These are phyloP conservation scores for Blastomyces percursus DNA, from an alignment of 2,329 filamentous ascomycete species.

Conservation along the genomic window DNA sequence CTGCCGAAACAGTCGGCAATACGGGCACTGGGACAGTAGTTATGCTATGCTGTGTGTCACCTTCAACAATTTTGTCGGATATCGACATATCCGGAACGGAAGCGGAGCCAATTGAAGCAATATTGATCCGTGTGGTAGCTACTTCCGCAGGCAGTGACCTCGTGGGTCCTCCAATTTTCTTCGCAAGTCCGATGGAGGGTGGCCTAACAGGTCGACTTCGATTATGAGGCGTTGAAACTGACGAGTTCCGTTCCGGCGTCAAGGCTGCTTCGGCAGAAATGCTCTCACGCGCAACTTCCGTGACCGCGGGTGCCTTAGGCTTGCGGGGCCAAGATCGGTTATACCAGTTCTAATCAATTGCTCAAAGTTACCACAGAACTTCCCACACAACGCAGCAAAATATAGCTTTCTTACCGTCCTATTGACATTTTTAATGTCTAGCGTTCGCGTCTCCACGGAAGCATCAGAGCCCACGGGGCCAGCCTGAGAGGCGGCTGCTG, in stretches of 20 bases:
- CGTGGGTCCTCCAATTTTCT: constrained; percentile 30
- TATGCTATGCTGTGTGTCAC: constrained; percentile 11
- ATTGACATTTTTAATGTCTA: constrained; percentile 16
- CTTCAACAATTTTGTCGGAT: constrained; percentile 9
- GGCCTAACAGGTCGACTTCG: constrained; percentile 31
- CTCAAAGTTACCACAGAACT: not conserved
- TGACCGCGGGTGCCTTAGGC: constrained; percentile 38
- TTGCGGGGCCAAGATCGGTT: constrained; percentile 36
- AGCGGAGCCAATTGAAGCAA: constrained; percentile 32
- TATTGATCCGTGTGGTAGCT: constrained; percentile 36
- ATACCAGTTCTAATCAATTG: constrained; percentile 32
- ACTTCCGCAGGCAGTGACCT: constrained; percentile 37
- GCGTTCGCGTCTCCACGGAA: constrained; percentile 9
- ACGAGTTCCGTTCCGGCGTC: constrained; percentile 26
- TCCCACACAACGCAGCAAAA: not conserved
- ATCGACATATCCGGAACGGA: constrained; percentile 22
- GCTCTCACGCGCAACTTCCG: constrained; percentile 41
- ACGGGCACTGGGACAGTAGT: not conserved
- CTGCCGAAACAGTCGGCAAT: not conserved
- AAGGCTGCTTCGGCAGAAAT: constrained; percentile 34
- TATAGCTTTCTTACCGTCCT: constrained; percentile 21
- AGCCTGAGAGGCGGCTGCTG: constrained; percentile 4
- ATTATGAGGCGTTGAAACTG: constrained; percentile 17
- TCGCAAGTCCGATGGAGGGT: constrained; percentile 24
- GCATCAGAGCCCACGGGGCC: constrained; percentile 15